Base-by-base conservation (phyloP, 2,329 filamentous ascomycete species). In the Coleophoma eucalyptorum region DNA sequence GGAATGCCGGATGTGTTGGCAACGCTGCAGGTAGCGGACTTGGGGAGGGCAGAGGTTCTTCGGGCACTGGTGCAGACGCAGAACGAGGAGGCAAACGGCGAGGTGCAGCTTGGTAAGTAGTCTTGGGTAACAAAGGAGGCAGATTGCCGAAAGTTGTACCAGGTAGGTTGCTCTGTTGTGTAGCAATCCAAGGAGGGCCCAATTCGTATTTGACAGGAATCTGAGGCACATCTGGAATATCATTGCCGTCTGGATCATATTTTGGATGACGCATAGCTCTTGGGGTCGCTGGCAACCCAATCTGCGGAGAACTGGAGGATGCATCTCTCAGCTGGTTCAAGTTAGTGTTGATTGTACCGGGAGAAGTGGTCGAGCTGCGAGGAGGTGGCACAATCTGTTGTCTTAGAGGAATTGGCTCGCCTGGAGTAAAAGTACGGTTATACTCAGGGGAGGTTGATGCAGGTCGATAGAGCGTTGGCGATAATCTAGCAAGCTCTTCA, bases 271-370 rank as follows among this genome's bases (percentile, higher is more conserved):
- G 83, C 91, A 97, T 96, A 1, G 91, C 91, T 71, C 90, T 86
- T 31, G 93, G 92, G 1, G 92, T 97, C 2, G 91, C 90, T 13
- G 93, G 91, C n/a, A 96, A 78, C 0, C 91, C 92, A 47, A 93
- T 79, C 5, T 80, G 77, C 1, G 54, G 43, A n/a, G 79, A 74
- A 1, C 76, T 46, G 58, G 33, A 67, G 67, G 53, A 65, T 54
- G 76, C 77, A 66, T 80, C 78, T 64, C 72, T 76, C 54, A 54
- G 55, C 31, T 59, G 56, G 10, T 46, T 40, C 21, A 58, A 57
- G 38, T 62, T 61, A 3, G 52, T 61, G 18, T 61, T 55, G 33
- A 59, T 38, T 32, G 50, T 53, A 10, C 55, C 66, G 4, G 72
- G 71, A 16, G 73, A 73, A 19, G 81, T 84, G 7, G 86, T 89